Evolutionary conservation across 1,284 basidiomycete species (phyloP).

Genomic region (Heterobasidion annosum): DNA sequence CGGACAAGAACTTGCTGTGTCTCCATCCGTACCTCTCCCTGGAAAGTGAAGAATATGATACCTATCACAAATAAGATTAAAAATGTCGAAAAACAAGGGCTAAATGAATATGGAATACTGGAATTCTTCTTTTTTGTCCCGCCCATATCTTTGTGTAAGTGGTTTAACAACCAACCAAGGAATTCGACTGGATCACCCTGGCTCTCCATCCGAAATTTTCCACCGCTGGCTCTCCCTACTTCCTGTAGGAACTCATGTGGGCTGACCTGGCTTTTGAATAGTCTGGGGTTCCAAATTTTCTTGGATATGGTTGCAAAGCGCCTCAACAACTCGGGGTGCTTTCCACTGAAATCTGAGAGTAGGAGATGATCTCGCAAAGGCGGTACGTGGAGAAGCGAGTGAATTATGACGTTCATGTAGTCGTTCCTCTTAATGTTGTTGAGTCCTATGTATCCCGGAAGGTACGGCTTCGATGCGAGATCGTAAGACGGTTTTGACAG

Average conservation of each 20-base stretch:
- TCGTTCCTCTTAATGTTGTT: slow-evolving; percentile 98
- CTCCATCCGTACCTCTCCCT: slow-evolving; percentile 89
- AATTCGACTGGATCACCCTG: slow-evolving; percentile 97
- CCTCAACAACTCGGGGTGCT: slow-evolving; percentile 80
- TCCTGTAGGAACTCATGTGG: slow-evolving; percentile 99
- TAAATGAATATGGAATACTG: slow-evolving; percentile 34
- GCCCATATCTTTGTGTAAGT: slow-evolving; percentile 86
- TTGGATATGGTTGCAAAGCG: slow-evolving; percentile 82
- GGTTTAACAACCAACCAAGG: slow-evolving; percentile 92
- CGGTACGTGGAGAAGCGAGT: slow-evolving; percentile 85
- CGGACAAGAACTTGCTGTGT: slow-evolving; percentile 89
- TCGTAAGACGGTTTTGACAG: slow-evolving; percentile 79
- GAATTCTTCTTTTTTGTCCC: slow-evolving; percentile 83
- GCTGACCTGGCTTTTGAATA: slow-evolving; percentile 97
- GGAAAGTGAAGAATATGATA: slow-evolving; percentile 89
- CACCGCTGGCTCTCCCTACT: slow-evolving; percentile 79
- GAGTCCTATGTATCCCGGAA: slow-evolving; percentile 91
- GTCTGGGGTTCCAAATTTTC: slow-evolving; percentile 91
- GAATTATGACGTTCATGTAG: slow-evolving; percentile 96
- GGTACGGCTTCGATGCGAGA: slow-evolving; percentile 72
- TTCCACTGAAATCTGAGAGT: slow-evolving; percentile 61
- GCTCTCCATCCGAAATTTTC: slow-evolving; percentile 87
- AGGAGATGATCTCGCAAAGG: slow-evolving; percentile 86
- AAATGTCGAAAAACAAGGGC: neutral
- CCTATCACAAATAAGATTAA: slow-evolving; percentile 33